These are phyloP conservation scores for Moelleriella libera DNA, from an alignment of 2,329 filamentous ascomycete genomes.

Conservation along the genomic window DNA sequence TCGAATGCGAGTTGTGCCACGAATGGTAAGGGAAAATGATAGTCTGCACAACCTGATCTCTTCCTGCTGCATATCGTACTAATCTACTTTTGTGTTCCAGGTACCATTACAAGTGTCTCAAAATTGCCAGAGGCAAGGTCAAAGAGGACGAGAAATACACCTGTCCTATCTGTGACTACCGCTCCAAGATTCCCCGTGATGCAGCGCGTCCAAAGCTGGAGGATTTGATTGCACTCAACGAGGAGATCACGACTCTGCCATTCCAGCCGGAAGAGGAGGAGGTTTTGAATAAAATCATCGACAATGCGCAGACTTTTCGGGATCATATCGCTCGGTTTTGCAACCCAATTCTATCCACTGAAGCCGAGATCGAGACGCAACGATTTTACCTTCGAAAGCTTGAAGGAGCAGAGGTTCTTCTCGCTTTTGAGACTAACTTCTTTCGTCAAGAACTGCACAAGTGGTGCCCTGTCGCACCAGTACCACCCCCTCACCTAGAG, in stretches of 20 bases:
- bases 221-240: conserved; percentile 70
- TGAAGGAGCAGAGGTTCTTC: conserved; percentile 85
- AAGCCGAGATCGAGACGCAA: conserved; percentile 77
- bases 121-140: conserved; percentile 93
- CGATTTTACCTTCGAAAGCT: conserved; percentile 95
- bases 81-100: conserved; percentile 24
- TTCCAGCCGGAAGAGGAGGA: conserved; percentile 96
- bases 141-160: conserved; percentile 98
- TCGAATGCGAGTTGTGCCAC: conserved; percentile 94
- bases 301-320: conserved; percentile 72
- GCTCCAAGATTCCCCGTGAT: conserved; percentile 91
- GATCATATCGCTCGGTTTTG: conserved; percentile 70
- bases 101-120: conserved; percentile 97
- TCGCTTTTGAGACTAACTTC: conserved; percentile 92
- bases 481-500: conserved; percentile 73
- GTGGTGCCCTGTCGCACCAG: conserved; percentile 79
- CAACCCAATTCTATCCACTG: conserved; percentile 66
- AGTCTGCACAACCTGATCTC: conserved; percentile 19
- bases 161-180: conserved; percentile 94
- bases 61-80: conserved; percentile 1
- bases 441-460: conserved; percentile 92
- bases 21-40: conserved; percentile 53
- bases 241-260: conserved; percentile 65
- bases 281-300: conserved; percentile 70
- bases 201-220: conserved; percentile 91